Base-by-base conservation (phyloP, 352 stramenopile genomes). In the Albugo candida region DNA sequence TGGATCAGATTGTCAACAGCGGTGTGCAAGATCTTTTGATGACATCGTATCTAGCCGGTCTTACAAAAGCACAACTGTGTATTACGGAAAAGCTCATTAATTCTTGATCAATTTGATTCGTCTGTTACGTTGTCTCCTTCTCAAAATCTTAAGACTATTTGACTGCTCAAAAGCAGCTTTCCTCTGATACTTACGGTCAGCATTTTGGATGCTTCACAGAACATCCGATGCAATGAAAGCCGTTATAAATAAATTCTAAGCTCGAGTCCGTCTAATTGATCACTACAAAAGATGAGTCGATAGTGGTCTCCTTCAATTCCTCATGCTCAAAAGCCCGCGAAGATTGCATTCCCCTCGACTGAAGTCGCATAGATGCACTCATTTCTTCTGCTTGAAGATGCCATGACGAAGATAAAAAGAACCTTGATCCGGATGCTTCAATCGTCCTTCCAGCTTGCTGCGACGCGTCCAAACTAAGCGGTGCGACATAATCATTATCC, bases 11-110 rank as follows among this genome's bases (percentile, higher is more conserved):
- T 47, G 97, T 98, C 65, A 92, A 91, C 63, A 88, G 85, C 58
- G 94, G 93, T 16, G 64, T 98, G 58, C 93, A 98, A 70, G 94
- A 98, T 68, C 75, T 98, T 48, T 76, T 98, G 52, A 98, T 98
- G 93, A 92, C 98, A 18, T 96, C 85, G 50, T 98, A 98, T 68
- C 81, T 98, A 56, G 94, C 84, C 49, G 94, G 94, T 50, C 77
- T 98, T 54, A 98, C 94, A 44, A 83, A 95, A 71, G 95, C 93
- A 51, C 93, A 98, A 70, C 69, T 98, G 39, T 88, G 81, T 35
- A 97, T 98, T 79, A 87, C 92, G 27, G 93, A 98, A 66, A 97
- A 98, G 71, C 74, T 98, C 59, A 95, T 96, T 68, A 91, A 84
- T 62, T 72, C 77, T 14, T 91, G 84, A 66, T 13, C 56, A 13